Conservation (phyloP, 768 basidiomycete species). For the Boletus huronensis region DNA sequence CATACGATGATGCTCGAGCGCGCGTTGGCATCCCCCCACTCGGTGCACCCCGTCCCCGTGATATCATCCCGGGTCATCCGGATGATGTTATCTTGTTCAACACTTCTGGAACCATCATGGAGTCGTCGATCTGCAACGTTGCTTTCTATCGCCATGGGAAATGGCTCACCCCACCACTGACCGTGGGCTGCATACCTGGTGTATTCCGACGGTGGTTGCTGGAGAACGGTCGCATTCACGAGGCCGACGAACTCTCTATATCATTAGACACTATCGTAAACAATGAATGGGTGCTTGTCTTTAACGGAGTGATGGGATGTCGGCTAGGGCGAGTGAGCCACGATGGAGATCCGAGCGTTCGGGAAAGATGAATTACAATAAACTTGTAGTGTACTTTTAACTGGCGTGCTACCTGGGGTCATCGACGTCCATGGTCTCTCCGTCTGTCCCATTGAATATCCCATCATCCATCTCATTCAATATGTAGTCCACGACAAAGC, state of each 20-base stretch:
- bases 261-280: conserved; percentile 40
- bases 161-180: conserved; percentile 66
- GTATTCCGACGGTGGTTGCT: conserved; percentile 69
- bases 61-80: conserved; percentile 14
- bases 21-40: conserved; percentile 45
- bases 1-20: conserved; percentile 62
- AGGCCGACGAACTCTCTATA: conserved; percentile 44
- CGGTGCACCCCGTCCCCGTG: conserved; percentile 1
- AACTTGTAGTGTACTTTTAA: conserved; percentile 16
- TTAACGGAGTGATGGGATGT: conserved; percentile 73
- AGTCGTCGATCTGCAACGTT: conserved; percentile 69
- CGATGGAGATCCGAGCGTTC: background rate
- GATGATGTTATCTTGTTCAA: conserved; percentile 69
- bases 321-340: conserved; percentile 42
- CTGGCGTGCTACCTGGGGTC: background rate
- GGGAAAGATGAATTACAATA: background rate
- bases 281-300: conserved; percentile 66
- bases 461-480: conserved; percentile 86
- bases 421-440: conserved; percentile 41
- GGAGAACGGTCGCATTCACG: conserved; percentile 51
- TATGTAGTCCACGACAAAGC: conserved; percentile 90
- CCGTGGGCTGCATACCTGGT: conserved; percentile 69
- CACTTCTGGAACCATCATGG: conserved; percentile 46
- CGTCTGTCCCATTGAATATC: conserved; percentile 53
- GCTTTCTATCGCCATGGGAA: conserved; percentile 52